phyloP scores from a whole-genome alignment of 2,329 filamentous ascomycete genomes.

The Pestalotiopsis fici region DNA sequence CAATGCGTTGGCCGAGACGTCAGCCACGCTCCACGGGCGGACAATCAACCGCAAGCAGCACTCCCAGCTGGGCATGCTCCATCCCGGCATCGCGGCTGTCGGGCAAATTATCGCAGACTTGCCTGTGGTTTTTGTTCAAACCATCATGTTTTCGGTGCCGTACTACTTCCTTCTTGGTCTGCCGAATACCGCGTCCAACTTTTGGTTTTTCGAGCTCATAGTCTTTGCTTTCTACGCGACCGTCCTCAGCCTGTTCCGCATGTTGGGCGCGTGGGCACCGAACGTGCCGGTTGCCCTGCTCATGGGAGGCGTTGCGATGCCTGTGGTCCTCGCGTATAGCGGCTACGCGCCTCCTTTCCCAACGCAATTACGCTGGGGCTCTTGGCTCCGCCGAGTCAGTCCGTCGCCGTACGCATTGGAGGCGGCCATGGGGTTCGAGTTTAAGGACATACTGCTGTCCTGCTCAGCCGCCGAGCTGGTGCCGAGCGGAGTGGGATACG shows the following conservation, averaged over 20 bases:
- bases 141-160: background rate
- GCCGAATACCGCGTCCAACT: background rate
- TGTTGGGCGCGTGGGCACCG: background rate
- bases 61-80: background rate
- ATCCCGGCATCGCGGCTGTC: background rate
- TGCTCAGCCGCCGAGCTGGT: conserved; percentile 71
- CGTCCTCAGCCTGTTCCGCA: background rate
- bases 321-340: background rate
- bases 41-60: background rate
- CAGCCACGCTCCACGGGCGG: background rate
- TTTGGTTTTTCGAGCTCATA: background rate
- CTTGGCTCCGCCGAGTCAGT: conserved; percentile 52
- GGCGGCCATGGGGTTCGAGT: conserved; percentile 82
- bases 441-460: conserved; percentile 66
- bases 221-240: background rate
- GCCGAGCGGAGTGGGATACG: conserved; percentile 70
- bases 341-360: background rate
- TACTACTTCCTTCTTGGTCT: background rate
- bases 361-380: conserved; percentile 69
- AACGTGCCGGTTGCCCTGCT: background rate
- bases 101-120: background rate
- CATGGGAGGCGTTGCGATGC: background rate
- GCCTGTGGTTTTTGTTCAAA: background rate
- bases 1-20: background rate
- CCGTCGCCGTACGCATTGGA: background rate